Evolutionary conservation across 73 alveolate genomes (phyloP).

Genomic region (Tetrahymena thermophila): DNA sequence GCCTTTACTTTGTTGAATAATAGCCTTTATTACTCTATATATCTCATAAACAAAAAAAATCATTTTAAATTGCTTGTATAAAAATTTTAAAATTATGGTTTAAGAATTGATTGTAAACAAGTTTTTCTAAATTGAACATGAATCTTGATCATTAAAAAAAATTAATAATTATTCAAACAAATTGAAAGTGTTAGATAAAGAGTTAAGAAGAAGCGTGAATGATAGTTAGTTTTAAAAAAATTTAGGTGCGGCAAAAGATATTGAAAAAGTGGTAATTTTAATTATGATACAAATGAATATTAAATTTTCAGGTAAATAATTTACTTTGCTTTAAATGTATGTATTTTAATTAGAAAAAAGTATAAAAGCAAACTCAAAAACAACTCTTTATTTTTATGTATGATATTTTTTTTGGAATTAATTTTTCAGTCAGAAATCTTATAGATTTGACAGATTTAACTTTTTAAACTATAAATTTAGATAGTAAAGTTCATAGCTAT

Average conservation of each 20-base stretch:
- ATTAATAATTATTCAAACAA: not conserved
- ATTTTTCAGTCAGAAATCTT: no score
- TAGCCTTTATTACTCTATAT: no score
- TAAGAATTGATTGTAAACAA: not conserved
- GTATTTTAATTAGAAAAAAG: not conserved
- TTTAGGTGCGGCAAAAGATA: not conserved
- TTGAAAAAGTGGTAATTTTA: not conserved
- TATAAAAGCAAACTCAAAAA: not conserved
- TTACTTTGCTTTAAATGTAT: not conserved
- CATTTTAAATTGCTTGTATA: no score
- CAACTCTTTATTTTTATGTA: no score
- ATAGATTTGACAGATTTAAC: no score
- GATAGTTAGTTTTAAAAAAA: not conserved
- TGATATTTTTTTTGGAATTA: not conserved
- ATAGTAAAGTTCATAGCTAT: no score
- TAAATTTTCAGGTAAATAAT: not conserved
- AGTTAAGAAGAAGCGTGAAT: not conserved
- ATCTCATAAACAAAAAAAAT: no score
- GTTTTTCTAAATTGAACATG: not conserved
- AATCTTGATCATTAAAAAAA: not conserved
- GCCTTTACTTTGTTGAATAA: no score
- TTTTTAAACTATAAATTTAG: no score
- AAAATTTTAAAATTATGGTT: no score
- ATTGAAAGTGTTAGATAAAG: not conserved
- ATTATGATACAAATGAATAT: not conserved